Conservation (phyloP, 2,329 filamentous ascomycete genomes). For the Fonsecaea erecta region DNA sequence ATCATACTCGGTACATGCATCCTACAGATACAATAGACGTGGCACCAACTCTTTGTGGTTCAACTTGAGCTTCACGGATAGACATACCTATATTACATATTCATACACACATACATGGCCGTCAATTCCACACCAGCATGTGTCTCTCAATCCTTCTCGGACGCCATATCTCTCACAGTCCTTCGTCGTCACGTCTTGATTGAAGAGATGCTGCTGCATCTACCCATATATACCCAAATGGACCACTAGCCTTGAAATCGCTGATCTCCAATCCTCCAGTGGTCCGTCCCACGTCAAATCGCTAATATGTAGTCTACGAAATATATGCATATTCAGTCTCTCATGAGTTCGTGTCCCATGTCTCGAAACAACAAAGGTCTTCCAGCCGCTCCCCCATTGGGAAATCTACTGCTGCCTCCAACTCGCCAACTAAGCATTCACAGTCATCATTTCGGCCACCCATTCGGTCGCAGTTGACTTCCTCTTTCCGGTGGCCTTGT, state of each 20-base stretch:
- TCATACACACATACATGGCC: too few species aligned
- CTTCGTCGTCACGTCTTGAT: not conserved
- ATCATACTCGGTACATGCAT: too few species aligned
- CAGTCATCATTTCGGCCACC: constrained; percentile 20
- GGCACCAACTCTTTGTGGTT: too few species aligned
- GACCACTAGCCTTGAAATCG: not conserved
- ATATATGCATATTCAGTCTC: not conserved
- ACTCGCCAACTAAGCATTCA: not conserved
- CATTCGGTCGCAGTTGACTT: constrained; percentile 12
- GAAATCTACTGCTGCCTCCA: not conserved
- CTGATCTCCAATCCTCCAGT: not conserved
- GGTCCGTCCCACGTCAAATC: not conserved
- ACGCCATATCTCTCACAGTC: not conserved
- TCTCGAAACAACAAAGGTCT: not conserved
- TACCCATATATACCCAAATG: not conserved
- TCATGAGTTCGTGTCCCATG: not conserved
- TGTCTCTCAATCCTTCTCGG: not conserved
- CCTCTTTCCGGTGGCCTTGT: constrained; percentile 1
- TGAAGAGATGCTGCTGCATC: not conserved
- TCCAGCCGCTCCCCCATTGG: not conserved
- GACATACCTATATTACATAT: too few species aligned
- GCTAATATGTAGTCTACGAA: not conserved
- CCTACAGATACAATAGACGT: too few species aligned
- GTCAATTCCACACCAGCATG: not conserved
- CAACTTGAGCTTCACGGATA: too few species aligned